Conservation (phyloP, 1,139 yeast genomes). For the Candida sp. region DNA sequence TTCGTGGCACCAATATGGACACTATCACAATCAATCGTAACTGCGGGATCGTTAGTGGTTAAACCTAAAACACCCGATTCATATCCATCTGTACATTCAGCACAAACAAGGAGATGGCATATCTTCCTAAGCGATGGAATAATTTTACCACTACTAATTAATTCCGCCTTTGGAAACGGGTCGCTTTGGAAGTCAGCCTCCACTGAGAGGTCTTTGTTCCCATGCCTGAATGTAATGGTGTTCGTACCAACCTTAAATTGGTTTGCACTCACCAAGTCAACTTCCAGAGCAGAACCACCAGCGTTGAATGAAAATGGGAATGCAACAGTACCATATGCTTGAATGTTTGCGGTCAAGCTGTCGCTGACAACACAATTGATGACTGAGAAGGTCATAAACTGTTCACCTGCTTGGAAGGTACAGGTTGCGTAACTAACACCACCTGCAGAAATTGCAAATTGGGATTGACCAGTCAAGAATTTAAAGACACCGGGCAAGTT, state of each 20-base stretch:
- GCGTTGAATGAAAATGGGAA: constrained; percentile 28
- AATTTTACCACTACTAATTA: constrained; percentile 3
- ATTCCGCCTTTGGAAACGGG: neutral
- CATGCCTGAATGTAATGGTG: constrained; percentile 25
- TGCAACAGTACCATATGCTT: constrained; percentile 20
- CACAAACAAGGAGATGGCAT: constrained; percentile 20
- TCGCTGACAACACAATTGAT: constrained; percentile 26
- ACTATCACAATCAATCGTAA: constrained; percentile 44
- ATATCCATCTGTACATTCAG: constrained; percentile 28
- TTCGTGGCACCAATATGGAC: constrained; percentile 22
- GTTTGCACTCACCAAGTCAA: constrained; percentile 20
- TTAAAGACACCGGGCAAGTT: constrained; percentile 28
- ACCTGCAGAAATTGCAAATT: constrained; percentile 21
- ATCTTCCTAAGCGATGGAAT: constrained; percentile 16
- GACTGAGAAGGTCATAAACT: constrained; percentile 22
- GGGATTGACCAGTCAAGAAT: constrained; percentile 18
- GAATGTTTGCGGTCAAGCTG: constrained; percentile 5
- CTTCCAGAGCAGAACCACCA: constrained; percentile 21
- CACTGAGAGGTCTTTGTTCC: constrained; percentile 15
- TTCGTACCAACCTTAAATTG: constrained; percentile 23
- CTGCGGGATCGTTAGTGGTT: constrained; percentile 85
- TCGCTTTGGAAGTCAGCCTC: constrained; percentile 3
- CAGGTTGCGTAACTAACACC: constrained; percentile 33
- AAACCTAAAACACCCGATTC: constrained; percentile 89
- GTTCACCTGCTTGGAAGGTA: constrained; percentile 23